Conservation (phyloP, 192 early-diverging fungal species). For the Piromyces sp. region DNA sequence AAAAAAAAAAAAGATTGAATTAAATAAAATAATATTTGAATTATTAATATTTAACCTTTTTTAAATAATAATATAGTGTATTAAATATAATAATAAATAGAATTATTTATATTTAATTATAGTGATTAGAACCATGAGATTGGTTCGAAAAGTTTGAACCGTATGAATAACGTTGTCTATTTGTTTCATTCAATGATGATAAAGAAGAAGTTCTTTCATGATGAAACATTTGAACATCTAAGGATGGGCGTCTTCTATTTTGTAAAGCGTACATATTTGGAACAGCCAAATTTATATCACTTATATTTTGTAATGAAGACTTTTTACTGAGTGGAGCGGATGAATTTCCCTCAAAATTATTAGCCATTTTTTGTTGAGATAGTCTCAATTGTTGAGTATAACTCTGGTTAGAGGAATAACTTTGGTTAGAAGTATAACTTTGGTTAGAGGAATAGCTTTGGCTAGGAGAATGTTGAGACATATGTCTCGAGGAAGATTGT, state of each 20-base stretch:
- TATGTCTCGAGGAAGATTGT: neutral
- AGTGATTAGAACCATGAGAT: neutral
- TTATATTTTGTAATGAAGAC: neutral
- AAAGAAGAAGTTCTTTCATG: neutral
- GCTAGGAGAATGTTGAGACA: neutral
- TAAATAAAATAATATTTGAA: too few relatives aligned
- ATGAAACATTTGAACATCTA: neutral
- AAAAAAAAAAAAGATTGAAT: too few relatives aligned
- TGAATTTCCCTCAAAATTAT: neutral
- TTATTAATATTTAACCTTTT: too few relatives aligned
- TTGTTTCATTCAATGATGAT: neutral
- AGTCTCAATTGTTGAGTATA: neutral
- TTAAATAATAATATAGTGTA: too few relatives aligned
- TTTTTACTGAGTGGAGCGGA: neutral
- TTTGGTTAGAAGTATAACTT: neutral
- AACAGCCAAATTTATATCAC: neutral
- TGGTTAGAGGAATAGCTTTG: neutral
- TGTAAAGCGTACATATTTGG: neutral
- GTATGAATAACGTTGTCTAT: neutral
- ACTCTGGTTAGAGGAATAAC: neutral
- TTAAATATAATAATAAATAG: too few relatives aligned
- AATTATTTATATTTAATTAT: too few relatives aligned
- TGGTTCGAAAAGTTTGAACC: neutral
- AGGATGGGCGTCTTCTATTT: neutral
- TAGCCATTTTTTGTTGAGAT: neutral